Evolutionary conservation across 345 rosid species (phyloP).

Genomic region (Arabidopsis arenosa): DNA sequence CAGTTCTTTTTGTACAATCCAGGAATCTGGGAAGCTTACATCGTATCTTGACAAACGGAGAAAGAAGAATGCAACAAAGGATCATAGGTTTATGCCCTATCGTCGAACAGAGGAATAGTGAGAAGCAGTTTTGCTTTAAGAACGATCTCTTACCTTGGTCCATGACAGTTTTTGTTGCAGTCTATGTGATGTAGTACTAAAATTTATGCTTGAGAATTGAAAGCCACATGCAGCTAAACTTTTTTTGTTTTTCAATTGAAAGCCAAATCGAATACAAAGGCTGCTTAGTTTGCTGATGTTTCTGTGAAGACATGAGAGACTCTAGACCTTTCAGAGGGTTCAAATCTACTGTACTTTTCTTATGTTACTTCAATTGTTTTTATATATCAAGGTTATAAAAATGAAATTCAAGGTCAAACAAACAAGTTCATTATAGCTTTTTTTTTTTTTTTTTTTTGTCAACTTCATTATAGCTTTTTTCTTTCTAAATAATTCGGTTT

Average conservation of each 20-base stretch:
- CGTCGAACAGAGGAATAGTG: conserved; percentile 48
- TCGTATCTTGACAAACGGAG: conserved; percentile 82
- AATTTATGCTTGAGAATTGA: conserved; percentile 15
- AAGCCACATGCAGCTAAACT: not conserved
- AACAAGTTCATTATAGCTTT: too few relatives aligned
- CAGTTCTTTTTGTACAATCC: not conserved
- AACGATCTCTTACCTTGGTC: not conserved
- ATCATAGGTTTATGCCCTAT: conserved; percentile 85
- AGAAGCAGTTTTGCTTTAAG: conserved; percentile 2
- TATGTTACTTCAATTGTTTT: not conserved
- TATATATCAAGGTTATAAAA: too few relatives aligned
- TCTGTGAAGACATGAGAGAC: not conserved
- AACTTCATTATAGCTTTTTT: too few relatives aligned
- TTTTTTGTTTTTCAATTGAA: not conserved
- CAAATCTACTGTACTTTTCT: not conserved
- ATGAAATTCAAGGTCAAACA: too few relatives aligned
- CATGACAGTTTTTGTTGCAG: not conserved
- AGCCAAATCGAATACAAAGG: not conserved
- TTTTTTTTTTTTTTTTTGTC: too few relatives aligned
- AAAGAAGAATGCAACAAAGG: conserved; percentile 91
- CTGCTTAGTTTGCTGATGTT: not conserved
- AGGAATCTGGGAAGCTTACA: conserved; percentile 85
- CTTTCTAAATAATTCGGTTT: too few relatives aligned
- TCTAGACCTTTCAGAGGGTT: not conserved
- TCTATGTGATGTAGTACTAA: conserved; percentile 13